Percentiles rank a stretch among this genome's conserved stretches.
phyloP scores from a whole-genome alignment of 495 filamentous ascomycete species.

The Daldinia concentrica region DNA sequence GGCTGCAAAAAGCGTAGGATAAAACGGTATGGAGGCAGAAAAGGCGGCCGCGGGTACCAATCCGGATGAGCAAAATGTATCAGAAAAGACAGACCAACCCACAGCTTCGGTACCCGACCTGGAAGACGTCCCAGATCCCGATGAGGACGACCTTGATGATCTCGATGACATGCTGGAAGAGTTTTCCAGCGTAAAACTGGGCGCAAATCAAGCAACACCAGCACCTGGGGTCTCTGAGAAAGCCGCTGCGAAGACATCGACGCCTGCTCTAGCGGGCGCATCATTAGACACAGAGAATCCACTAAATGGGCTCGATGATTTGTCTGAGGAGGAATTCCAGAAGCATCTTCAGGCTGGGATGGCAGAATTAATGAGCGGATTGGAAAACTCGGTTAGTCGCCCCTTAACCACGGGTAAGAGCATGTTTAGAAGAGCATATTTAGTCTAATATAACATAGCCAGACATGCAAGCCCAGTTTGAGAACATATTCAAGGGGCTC shows the following conservation, averaged over 20 bases:
- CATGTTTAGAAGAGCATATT: not conserved
- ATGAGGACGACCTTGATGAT: slow-evolving; percentile 90
- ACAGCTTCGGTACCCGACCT: slow-evolving; percentile 34
- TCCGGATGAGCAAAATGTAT: slow-evolving; percentile 16
- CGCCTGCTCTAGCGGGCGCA: slow-evolving; percentile 17
- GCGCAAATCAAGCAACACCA: slow-evolving; percentile 55
- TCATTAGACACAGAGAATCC: slow-evolving; percentile 17
- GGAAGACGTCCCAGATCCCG: slow-evolving; percentile 73
- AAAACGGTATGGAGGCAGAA: slow-evolving; percentile 23
- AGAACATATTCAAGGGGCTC: slow-evolving; percentile 83
- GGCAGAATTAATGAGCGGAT: slow-evolving; percentile 78
- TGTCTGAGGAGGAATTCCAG: slow-evolving; percentile 77
- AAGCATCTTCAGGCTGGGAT: slow-evolving; percentile 87
- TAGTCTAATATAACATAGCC: slow-evolving; percentile 53
- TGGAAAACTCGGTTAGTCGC: slow-evolving; percentile 65
- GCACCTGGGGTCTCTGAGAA: slow-evolving; percentile 54
- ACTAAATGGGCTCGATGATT: slow-evolving; percentile 40
- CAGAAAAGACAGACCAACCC: slow-evolving; percentile 35
- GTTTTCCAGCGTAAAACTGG: slow-evolving; percentile 70
- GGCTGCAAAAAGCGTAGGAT: not conserved
- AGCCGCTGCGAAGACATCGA: slow-evolving; percentile 41
- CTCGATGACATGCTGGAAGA: slow-evolving; percentile 94
- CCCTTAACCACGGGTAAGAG: not conserved
- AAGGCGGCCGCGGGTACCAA: slow-evolving; percentile 29
- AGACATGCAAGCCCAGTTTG: slow-evolving; percentile 87